A percentile compares a stretch with the other conserved stretches of the same genome.
phyloP scores from a whole-genome alignment of 495 filamentous ascomycete genomes.

The Aspergillus nidulans region DNA sequence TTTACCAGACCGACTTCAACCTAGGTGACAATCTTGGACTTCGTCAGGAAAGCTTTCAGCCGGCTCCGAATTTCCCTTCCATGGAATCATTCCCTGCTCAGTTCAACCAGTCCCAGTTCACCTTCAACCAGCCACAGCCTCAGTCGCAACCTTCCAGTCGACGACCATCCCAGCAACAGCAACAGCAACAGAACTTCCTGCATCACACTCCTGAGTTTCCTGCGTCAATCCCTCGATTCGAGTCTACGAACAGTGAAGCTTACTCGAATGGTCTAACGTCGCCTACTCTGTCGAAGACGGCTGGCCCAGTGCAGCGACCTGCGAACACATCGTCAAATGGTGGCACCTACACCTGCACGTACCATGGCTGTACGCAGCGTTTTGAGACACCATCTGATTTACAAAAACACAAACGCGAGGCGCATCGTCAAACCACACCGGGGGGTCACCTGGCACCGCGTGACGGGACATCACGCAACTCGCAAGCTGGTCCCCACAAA shows the following conservation, averaged over 20 bases:
- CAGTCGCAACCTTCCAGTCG: conserved; percentile 16
- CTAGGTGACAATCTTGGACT: conserved; percentile 36
- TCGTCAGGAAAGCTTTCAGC: conserved; percentile 44
- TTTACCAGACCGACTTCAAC: conserved; percentile 47
- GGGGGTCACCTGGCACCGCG: conserved; percentile 38
- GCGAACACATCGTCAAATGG: conserved; percentile 63
- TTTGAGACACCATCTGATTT: conserved; percentile 84
- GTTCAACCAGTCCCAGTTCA: conserved; percentile 27
- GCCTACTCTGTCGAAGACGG: conserved; percentile 26
- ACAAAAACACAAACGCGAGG: conserved; percentile 94
- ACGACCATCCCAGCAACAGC: no score
- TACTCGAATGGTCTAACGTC: conserved; percentile 24
- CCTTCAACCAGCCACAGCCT: conserved; percentile 45
- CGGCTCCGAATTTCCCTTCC: conserved; percentile 33
- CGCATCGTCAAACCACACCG: conserved; percentile 64
- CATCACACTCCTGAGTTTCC: conserved; percentile 58
- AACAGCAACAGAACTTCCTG: conserved; percentile 34
- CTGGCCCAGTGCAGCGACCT: conserved; percentile 41
- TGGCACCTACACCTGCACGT: conserved; percentile 93
- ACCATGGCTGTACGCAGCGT: conserved; percentile 81
- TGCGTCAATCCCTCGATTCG: conserved; percentile 57
- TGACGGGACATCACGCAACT: conserved; percentile 61
- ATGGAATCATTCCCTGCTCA: conserved; percentile 42
- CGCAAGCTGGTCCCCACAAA: conserved; percentile 82
- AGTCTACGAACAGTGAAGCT: conserved; percentile 57